A percentile compares a stretch with the other conserved stretches of the same genome.
phyloP scores from a whole-genome alignment of 1,284 basidiomycete species.

The Trichosporon faecale region DNA sequence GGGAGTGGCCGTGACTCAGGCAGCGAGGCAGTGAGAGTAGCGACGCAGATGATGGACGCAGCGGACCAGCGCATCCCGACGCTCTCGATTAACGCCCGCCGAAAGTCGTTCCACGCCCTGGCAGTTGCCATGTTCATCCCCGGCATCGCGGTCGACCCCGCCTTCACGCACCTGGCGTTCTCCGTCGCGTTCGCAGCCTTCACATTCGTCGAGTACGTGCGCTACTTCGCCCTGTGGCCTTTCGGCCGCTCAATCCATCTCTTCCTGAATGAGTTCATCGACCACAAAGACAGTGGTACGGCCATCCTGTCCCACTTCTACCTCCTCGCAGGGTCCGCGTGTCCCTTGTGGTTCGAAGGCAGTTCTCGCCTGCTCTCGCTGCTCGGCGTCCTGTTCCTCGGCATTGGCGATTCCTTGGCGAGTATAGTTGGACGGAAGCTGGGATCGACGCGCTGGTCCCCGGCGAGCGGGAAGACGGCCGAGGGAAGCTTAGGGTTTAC shows the following conservation, averaged over 20 bases:
- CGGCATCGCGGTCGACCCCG: slow-evolving; percentile 87
- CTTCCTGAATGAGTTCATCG: slow-evolving; percentile 96
- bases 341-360: slow-evolving; percentile 92
- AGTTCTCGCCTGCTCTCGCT: slow-evolving; percentile 36
- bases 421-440: slow-evolving; percentile 84
- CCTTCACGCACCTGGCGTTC: slow-evolving; percentile 91
- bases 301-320: slow-evolving; percentile 98
- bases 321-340: slow-evolving; percentile 89
- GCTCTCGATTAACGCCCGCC: slow-evolving; percentile 83
- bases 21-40: slow-evolving; percentile 42
- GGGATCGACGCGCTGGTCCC: slow-evolving; percentile 78
- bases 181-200: slow-evolving; percentile 89
- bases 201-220: slow-evolving; percentile 92
- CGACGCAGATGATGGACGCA: slow-evolving; percentile 78
- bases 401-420: slow-evolving; percentile 90
- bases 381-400: slow-evolving; percentile 77
- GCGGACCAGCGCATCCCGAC: slow-evolving; percentile 86
- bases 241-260: slow-evolving; percentile 90
- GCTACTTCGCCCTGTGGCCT: slow-evolving; percentile 97
- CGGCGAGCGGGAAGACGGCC: slow-evolving; percentile 78
- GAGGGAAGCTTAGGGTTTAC: slow-evolving; percentile 86
- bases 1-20: not conserved
- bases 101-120: slow-evolving; percentile 96
- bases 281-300: slow-evolving; percentile 91
- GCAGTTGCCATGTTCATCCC: slow-evolving; percentile 96